Evolutionary conservation across 768 basidiomycete species (phyloP), one percentile per base, ranked within the genome.

Genomic region (Kwoniella sp.): DNA sequence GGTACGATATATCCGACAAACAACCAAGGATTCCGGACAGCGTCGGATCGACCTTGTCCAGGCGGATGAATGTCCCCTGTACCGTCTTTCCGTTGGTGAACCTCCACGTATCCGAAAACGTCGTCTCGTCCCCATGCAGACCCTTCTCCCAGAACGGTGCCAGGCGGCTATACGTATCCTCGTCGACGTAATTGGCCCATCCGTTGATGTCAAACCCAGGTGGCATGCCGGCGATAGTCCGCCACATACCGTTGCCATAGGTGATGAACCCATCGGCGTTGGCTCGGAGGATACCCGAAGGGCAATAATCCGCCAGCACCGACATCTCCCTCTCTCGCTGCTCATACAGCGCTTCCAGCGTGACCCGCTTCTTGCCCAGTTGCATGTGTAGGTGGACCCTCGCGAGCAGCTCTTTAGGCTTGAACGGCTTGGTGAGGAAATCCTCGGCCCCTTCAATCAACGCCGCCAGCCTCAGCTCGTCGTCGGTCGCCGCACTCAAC

Each of bases 381-480:
- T 76, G 73, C 67, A 76, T 67, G 41, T 75, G 74, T 12, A 76
- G 54, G 41, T 75, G 68, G 4, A 66, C 70, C 19, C 75, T 64
- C 20, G 75, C 75, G 32, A 76, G 46, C 15, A 76, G 59, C 42
- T 76, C 74, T 29, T 61, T 58, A 0, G 67, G 56, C 22, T 63
- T 65, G 63, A 76, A 76, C 3, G 75, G 75, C 56, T 76, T 76
- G 10, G 57, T 42, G 38, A 76, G 65, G 52, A 73, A 76, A 46
- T 66, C 75, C 38, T 71, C 72, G 1, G 69, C 67, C 12, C 65
- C 73, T 22, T 63, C 68, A 10, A 71, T 38, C 20, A 75, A 49
- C 9, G 71, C 73, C 11, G 63, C 65, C 1, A 71, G 50, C 28
- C 65, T 51, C 22, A 53, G 23, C 25, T 73, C 71, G 23, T 74